Evolutionary conservation across 140 eudicot species (phyloP).

Genomic region (Stevia rebaudiana): DNA sequence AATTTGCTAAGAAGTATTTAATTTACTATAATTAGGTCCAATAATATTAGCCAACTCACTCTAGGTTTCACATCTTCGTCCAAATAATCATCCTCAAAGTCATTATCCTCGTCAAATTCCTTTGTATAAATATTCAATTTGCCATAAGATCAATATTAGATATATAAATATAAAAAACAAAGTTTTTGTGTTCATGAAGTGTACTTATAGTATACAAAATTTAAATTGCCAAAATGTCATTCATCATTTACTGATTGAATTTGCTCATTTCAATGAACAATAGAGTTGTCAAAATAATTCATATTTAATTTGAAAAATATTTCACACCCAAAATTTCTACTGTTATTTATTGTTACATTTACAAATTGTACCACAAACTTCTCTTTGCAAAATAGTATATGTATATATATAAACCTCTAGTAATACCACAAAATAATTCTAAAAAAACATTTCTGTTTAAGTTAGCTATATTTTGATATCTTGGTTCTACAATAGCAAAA

Average conservation of each 20-base stretch:
- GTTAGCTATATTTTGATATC: not conserved
- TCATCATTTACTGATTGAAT: not conserved
- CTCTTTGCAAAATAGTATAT: not conserved
- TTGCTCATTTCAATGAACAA: not conserved
- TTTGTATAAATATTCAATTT: conserved; percentile 13
- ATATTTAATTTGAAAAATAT: not conserved
- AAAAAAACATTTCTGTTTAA: not conserved
- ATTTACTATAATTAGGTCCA: not conserved
- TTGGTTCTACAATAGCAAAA: too few relatives aligned
- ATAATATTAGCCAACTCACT: conserved; percentile 31
- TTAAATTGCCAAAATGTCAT: not conserved
- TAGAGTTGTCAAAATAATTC: not conserved
- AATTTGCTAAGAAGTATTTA: not conserved
- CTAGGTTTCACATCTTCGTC: conserved; percentile 44
- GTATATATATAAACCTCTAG: not conserved
- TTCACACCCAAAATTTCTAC: not conserved
- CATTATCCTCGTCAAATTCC: conserved; percentile 35
- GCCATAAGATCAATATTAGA: not conserved
- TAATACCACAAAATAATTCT: not conserved
- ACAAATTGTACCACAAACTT: too few relatives aligned
- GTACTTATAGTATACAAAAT: not conserved
- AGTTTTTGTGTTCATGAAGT: not conserved
- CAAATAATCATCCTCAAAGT: conserved; percentile 43
- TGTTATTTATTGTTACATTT: not conserved
- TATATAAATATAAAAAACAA: not conserved